Base-by-base conservation (phyloP, 2,329 filamentous ascomycete species). In the Plectosphaerella sp. region DNA sequence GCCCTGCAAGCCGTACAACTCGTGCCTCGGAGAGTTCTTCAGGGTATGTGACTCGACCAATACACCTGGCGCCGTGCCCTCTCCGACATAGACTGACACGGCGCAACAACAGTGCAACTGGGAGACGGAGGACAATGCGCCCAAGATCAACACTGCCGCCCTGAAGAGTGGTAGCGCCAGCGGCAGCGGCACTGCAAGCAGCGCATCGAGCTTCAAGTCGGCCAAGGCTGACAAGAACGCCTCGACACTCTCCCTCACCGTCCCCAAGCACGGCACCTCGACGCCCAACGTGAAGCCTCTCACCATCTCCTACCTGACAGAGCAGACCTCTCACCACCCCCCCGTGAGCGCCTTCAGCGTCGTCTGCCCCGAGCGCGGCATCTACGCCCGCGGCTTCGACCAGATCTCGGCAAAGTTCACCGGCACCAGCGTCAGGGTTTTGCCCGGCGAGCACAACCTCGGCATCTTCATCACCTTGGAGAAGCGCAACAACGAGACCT, bases 1-100 rank as follows among this genome's bases (percentile, higher is more conserved):
- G 75, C 94, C 94, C 43, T 97, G 93, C 84, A 99, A 99, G 72
- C 94, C 94, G 11, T 99, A 99, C 75, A 99, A 99, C 72, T 97
- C 92, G 47, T 92, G 91, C 36, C 74, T 99, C 48, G 94, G 94
- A 58, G 94, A 99, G 74, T 99, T 99, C 74, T 99, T 99, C 74
- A 83, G 91, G 73, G 89, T 92, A 76, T 64, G 84, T 74, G 5
- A 12, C 6, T 24, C 37, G 37, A 39, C 37, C 28, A 33, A 33
- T 7, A 33, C 4, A 12, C 28, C 8, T 9, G 28, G 8, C 8
- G 28, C 28, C 10, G 37, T 39, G 37, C 7, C 37, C 28, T 33
- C 28, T 4, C 7, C 14, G 6, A 20, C 14, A 52, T 54, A 61
- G 49, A 60, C 60, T 57, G 50, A 54, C 35, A 37, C 25, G 42